Conservation (phyloP, 2,329 filamentous ascomycete genomes). For the Cadophora luteo-olivacea region DNA sequence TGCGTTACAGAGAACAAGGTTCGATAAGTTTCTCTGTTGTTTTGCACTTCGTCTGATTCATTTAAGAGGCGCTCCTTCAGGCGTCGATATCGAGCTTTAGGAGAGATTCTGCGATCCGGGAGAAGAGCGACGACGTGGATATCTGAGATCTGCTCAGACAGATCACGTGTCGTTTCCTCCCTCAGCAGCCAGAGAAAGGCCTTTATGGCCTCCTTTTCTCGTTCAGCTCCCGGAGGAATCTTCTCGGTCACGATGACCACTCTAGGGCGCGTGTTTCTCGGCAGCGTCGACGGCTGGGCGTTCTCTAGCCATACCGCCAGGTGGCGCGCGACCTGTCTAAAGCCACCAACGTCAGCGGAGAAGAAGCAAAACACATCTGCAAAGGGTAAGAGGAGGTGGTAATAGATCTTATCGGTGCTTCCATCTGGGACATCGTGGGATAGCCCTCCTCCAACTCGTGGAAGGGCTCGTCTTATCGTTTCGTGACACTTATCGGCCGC, state of each 20-base stretch:
- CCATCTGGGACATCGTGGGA: too few species aligned
- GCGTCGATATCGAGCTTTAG: neutral
- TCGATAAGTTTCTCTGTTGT: neutral
- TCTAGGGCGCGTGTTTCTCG: too few species aligned
- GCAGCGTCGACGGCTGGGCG: too few species aligned
- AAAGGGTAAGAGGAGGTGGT: neutral
- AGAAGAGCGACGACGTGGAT: neutral
- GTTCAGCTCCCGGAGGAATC: neutral
- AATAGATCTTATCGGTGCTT: too few species aligned
- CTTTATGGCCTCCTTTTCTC: too few species aligned
- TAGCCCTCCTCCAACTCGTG: too few species aligned
- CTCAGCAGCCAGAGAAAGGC: neutral
- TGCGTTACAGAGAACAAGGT: neutral
- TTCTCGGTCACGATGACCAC: neutral
- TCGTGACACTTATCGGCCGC: too few species aligned
- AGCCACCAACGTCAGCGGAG: neutral
- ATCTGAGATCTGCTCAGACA: neutral
- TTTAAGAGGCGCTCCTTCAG: neutral
- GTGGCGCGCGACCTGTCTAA: neutral
- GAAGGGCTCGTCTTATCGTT: too few species aligned
- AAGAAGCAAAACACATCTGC: conserved; percentile 4
- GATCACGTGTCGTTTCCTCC: neutral
- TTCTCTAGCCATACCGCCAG: neutral
- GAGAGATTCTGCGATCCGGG: neutral
- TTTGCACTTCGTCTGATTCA: neutral